These are phyloP conservation scores for Naganishia albida DNA, from an alignment of 1,284 basidiomycete genomes.

Conservation along the genomic window DNA sequence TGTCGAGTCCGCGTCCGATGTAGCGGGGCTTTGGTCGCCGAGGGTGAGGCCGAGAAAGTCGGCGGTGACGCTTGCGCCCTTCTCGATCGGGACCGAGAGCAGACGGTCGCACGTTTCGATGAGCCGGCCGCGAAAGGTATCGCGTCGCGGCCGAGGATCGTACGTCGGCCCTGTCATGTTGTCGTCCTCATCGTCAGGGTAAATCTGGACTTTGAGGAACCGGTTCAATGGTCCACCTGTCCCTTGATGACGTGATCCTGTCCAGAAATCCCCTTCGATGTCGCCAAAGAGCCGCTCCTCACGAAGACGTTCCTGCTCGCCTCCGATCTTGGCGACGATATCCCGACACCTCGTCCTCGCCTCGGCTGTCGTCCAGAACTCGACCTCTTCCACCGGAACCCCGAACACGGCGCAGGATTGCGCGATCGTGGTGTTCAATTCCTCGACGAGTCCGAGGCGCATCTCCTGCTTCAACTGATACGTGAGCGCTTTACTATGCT, in stretches of 20 bases:
- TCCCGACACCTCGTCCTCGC: slow-evolving; percentile 55
- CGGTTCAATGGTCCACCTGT: slow-evolving; percentile 39
- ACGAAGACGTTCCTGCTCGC: slow-evolving; percentile 20
- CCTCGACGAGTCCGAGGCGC: slow-evolving; percentile 64
- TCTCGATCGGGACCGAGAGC: slow-evolving; percentile 19
- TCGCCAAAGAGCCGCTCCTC: slow-evolving; percentile 24
- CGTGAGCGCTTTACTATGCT: slow-evolving; percentile 65
- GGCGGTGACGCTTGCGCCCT: slow-evolving; percentile 22
- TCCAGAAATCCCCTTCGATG: slow-evolving; percentile 42
- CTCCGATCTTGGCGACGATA: slow-evolving; percentile 33
- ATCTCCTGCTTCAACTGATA: slow-evolving; percentile 73
- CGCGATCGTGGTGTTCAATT: slow-evolving; percentile 42
- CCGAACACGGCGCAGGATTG: neutral
- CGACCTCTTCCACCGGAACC: slow-evolving; percentile 46
- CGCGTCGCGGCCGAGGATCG: neutral
- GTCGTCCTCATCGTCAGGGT: slow-evolving; percentile 23
- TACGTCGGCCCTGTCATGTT: slow-evolving; percentile 36
- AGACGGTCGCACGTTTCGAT: slow-evolving; percentile 9
- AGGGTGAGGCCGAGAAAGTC: slow-evolving; percentile 20
- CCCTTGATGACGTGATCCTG: slow-evolving; percentile 47
- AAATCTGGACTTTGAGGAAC: slow-evolving; percentile 36
- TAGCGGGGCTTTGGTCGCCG: slow-evolving; percentile 13
- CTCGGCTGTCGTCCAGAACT: slow-evolving; percentile 77
- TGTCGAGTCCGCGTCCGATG: slow-evolving; percentile 3
- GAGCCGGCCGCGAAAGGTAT: slow-evolving; percentile 7